Evolutionary conservation across 148 eudicot species (phyloP), one percentile per base, ranked within the genome.

Genomic region (Amaranthus cruentus): DNA sequence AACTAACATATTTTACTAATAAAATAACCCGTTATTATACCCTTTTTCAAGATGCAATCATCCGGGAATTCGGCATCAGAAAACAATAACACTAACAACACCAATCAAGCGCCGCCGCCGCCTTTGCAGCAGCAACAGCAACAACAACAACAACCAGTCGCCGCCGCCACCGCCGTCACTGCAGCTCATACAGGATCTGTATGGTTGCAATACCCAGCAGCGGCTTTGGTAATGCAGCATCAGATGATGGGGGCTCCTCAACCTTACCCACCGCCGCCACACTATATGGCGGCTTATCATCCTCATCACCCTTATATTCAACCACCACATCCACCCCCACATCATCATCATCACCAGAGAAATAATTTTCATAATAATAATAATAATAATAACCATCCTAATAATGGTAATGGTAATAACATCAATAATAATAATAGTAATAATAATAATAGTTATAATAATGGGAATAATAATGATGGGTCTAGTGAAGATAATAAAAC

Each of bases 181-280:
- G 13, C 66, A 42, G 15, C 66, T 6, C 82, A 73, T 59, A 51
- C 65, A 0, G 70, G 72, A 18, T 72, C 73, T 60, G 86, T 83
- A 50, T 85, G 85, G 88, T 75, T 83, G 89, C 98, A 88, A 62
- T 94, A 89, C 68, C 98, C 96, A 49, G 89, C 93, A 72, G 87
- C 93, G 54, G 92, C 92, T n/a, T 89, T 94, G 93, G 88, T 91
- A 88, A 94, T 94, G 97, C 98, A 77, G 79, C 96, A 85, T 38
- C 93, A 84, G 74, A 90, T 92, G 96, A 88, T 92, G 82, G 38
- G 51, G 48, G 64, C 78, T 44, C 90, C 89, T 52, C 83, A 84
- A 66, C 90, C 87, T 66, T 91, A 90, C 82, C 84, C 82, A 42
- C 89, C 87, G 13, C 96, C 91, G 58, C 87, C 88, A 4, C 94